Conservation (phyloP, 2,329 filamentous ascomycete genomes). For the Diaporthe vexans region DNA sequence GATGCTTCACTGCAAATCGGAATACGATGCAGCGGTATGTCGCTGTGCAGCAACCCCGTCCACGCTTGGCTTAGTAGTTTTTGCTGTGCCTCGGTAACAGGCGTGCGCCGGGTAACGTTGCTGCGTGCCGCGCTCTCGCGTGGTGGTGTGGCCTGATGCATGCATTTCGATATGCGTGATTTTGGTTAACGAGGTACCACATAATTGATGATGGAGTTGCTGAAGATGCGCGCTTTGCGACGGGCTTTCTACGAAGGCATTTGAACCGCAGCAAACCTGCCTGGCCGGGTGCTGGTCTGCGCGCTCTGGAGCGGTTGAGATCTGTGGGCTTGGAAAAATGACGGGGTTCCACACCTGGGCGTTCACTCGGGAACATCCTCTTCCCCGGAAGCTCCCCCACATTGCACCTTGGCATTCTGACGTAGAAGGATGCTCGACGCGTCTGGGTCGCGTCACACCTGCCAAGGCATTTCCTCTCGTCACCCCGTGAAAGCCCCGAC, state of each 20-base stretch:
- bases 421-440: background rate
- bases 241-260: too few species aligned
- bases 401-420: background rate
- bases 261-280: background rate
- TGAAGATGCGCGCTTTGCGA: too few species aligned
- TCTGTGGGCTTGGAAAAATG: background rate
- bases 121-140: background rate
- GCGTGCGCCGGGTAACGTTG: background rate
- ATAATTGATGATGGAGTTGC: too few species aligned
- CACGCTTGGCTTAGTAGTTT: background rate
- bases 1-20: background rate
- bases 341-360: background rate
- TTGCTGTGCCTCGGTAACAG: background rate
- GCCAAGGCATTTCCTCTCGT: background rate
- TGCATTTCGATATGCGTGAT: background rate
- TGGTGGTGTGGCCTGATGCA: background rate
- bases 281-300: background rate
- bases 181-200: background rate
- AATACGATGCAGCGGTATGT: background rate
- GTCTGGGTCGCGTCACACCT: background rate
- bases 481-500: background rate
- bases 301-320: background rate
- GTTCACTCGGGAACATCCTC: background rate
- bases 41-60: background rate
- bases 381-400: background rate